These are phyloP conservation scores for Verticillium zaregamsianum DNA, from an alignment of 2,329 filamentous ascomycete genomes.

Conservation along the genomic window DNA sequence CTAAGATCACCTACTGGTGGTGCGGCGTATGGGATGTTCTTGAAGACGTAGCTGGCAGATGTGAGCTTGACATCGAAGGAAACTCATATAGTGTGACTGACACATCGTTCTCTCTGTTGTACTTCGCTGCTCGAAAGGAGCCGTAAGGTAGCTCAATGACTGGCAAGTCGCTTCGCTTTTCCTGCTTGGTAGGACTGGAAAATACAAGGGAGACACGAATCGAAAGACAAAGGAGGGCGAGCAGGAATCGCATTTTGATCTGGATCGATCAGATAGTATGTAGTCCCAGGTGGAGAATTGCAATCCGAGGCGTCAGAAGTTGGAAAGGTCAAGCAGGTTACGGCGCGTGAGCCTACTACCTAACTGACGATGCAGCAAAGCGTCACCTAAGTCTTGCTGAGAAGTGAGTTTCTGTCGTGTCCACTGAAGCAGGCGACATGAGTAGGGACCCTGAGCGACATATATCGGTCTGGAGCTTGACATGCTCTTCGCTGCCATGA, in stretches of 20 bases:
- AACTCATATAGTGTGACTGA: background rate
- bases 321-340: no score
- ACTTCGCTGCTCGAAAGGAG: slow-evolving; percentile 2
- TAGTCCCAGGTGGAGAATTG: background rate
- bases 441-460: no score
- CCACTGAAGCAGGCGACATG: no score
- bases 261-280: background rate
- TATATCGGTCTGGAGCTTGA: no score
- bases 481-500: no score
- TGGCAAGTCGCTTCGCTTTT: background rate
- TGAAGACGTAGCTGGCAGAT: slow-evolving; percentile 29
- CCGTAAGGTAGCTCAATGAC: slow-evolving; percentile 2
- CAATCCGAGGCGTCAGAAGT: no score
- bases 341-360: no score
- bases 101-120: slow-evolving; percentile 1
- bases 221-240: background rate
- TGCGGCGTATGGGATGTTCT: slow-evolving; percentile 39
- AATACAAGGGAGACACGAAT: background rate
- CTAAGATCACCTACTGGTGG: slow-evolving; percentile 33
- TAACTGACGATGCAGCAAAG: no score
- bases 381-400: no score
- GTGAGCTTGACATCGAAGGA: background rate
- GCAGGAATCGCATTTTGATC: background rate
- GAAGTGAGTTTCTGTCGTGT: no score
- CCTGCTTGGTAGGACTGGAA: background rate